Evolutionary conservation across 2,329 filamentous ascomycete genomes (phyloP).

Genomic region (Hypoxylon sp.): DNA sequence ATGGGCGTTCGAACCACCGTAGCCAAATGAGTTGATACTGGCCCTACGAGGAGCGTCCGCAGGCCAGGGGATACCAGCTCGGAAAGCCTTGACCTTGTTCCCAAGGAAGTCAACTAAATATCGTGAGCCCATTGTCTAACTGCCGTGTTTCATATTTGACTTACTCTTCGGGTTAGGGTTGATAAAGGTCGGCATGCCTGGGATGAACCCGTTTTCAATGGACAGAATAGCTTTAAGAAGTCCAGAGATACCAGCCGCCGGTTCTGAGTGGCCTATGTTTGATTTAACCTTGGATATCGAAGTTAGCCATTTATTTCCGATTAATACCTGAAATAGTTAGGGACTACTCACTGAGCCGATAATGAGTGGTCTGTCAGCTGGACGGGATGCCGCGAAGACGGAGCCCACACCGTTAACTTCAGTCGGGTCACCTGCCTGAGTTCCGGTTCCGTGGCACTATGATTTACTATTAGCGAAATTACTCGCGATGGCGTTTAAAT

Average conservation of each 20-base stretch:
- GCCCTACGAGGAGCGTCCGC: slow-evolving; percentile 38
- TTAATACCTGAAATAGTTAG: not conserved
- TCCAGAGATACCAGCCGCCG: slow-evolving; percentile 48
- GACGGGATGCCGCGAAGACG: slow-evolving; percentile 45
- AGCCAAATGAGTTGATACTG: slow-evolving; percentile 56
- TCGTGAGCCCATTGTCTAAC: not conserved
- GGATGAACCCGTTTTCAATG: slow-evolving; percentile 52
- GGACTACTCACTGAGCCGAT: slow-evolving; percentile 45
- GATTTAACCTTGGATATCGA: slow-evolving; percentile 27
- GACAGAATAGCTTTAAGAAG: slow-evolving; percentile 54
- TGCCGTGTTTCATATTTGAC: not conserved
- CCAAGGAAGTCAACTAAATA: slow-evolving; percentile 39
- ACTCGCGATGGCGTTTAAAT: not conserved
- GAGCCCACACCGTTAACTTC: slow-evolving; percentile 55
- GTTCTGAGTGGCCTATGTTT: slow-evolving; percentile 54
- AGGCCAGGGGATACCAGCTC: slow-evolving; percentile 48
- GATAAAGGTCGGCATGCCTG: slow-evolving; percentile 46
- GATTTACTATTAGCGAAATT: not conserved
- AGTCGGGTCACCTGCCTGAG: slow-evolving; percentile 58
- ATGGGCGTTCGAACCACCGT: slow-evolving; percentile 57
- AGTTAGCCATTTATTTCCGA: not conserved
- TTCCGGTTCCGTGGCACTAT: slow-evolving; percentile 60
- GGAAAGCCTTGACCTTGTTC: slow-evolving; percentile 35
- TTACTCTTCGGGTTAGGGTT: slow-evolving; percentile 41
- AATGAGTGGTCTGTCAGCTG: slow-evolving; percentile 29